phyloP scores from a whole-genome alignment of 129 eudicot genomes.

The Smallanthus sonchifolius region DNA sequence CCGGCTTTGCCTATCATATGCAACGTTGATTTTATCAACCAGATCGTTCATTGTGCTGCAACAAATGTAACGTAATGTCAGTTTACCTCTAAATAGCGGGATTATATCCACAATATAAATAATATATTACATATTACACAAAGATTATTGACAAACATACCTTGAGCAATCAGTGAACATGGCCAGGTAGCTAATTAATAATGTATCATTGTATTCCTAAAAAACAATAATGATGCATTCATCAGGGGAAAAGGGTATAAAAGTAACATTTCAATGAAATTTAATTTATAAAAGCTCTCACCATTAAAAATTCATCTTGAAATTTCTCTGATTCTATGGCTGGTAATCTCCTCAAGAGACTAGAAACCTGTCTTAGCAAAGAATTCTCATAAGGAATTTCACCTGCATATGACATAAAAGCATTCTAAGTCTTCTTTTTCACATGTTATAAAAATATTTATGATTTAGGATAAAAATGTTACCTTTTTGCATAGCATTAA shows the following conservation, averaged over 20 bases:
- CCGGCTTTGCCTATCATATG: constrained; percentile 76
- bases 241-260: neutral
- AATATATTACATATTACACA: neutral
- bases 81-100: neutral
- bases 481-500: constrained; percentile 90
- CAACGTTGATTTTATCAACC: constrained; percentile 88
- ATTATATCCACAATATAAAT: neutral
- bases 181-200: constrained; percentile 82
- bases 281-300: constrained; percentile 33
- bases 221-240: constrained; percentile 21
- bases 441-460: neutral
- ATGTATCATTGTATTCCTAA: constrained; percentile 89
- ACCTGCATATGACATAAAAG: constrained; percentile 43
- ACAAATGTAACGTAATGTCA: neutral
- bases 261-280: neutral
- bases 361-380: constrained; percentile 90
- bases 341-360: constrained; percentile 95
- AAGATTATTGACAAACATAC: constrained; percentile 31
- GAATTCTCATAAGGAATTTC: constrained; percentile 77
- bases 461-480: neutral
- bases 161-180: constrained; percentile 96
- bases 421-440: constrained; percentile 39
- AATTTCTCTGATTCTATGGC: constrained; percentile 86
- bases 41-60: constrained; percentile 91
- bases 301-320: constrained; percentile 96